Base-by-base conservation (phyloP, 2,329 filamentous ascomycete genomes). In the Emergomyces orientalis region DNA sequence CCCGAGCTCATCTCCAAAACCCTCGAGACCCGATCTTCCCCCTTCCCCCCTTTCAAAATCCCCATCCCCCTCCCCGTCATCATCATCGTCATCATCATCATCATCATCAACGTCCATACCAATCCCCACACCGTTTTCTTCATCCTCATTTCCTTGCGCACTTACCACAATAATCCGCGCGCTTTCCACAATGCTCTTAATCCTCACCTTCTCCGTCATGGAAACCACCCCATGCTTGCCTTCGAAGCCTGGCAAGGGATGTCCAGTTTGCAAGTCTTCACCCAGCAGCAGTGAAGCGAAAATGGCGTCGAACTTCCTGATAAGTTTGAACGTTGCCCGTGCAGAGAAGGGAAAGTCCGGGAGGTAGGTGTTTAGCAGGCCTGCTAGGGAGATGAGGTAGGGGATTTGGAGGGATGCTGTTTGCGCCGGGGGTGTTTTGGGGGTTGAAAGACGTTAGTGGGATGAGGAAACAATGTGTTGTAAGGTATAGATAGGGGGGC, bases 121-220 rank as follows among this genome's bases (percentile, higher is more conserved):
- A 25, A 52, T 52, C 17, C 49, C 71, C 37, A 73, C 73, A 59
- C 71, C 66, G 37, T 45, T 11, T 2, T 74, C 75, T 1, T 78
- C 77, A 39, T 79, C 76, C 19, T 79, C 76, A 58, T 77, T 74
- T 63, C 82, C 82, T 61, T 78, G 79, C 64, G 86, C 82, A 64
- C 89, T 86, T 1, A 91, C 84, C 63, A 93, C 84, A 5, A 85
- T 75, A 8, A 91, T 77, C 32, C 92, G 82, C 19, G 88, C 89
- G 67, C 87, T 84, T 71, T 95, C 89, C 0, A 91, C 89, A 37
- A 95, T 78, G 70, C 89, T 90, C 71, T 89, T 88, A 66, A 92
- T 88, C 49, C 93, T 84, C 8, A 97, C 91, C 81, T 94, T 96
- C 73, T 97, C 91, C 22, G 86, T 91, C 79, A 90, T 87, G 0